phyloP scores from a whole-genome alignment of 2,329 filamentous ascomycete species.

The Ceratocystis huliohia region DNA sequence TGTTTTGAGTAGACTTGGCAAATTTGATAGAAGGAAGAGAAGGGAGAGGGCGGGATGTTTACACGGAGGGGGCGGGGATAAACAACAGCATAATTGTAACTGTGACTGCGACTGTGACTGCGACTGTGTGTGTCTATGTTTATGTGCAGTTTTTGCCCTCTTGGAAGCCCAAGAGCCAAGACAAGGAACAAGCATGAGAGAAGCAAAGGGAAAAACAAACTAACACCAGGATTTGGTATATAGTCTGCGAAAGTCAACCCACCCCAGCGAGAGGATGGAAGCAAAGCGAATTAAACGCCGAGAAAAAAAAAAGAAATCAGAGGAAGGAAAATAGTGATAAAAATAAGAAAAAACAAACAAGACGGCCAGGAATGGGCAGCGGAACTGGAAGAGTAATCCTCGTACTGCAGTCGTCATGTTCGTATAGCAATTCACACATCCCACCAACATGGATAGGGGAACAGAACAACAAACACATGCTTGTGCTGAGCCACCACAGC shows the following conservation, averaged over 20 bases:
- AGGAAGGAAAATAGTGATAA: neutral
- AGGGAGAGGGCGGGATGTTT: no score
- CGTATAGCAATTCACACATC: conserved; percentile 1
- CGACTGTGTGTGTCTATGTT: no score
- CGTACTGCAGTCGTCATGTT: neutral
- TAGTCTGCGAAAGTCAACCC: neutral
- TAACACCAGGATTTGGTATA: neutral
- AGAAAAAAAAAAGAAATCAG: neutral
- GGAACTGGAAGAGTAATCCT: neutral
- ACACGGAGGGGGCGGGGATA: no score
- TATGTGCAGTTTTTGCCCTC: no score
- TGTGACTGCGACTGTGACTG: no score
- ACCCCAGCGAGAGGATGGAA: neutral
- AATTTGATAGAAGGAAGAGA: no score
- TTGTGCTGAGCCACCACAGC: neutral
- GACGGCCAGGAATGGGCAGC: neutral
- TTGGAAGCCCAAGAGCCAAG: neutral
- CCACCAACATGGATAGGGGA: neutral
- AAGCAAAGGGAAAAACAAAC: neutral
- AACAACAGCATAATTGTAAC: no score
- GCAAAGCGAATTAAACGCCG: neutral
- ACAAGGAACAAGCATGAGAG: neutral
- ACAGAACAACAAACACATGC: neutral
- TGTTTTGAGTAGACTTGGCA: no score
- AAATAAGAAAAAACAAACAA: neutral